These are phyloP conservation scores for Rubroshorea leprosula DNA, from an alignment of 345 rosid species.

Conservation along the genomic window DNA sequence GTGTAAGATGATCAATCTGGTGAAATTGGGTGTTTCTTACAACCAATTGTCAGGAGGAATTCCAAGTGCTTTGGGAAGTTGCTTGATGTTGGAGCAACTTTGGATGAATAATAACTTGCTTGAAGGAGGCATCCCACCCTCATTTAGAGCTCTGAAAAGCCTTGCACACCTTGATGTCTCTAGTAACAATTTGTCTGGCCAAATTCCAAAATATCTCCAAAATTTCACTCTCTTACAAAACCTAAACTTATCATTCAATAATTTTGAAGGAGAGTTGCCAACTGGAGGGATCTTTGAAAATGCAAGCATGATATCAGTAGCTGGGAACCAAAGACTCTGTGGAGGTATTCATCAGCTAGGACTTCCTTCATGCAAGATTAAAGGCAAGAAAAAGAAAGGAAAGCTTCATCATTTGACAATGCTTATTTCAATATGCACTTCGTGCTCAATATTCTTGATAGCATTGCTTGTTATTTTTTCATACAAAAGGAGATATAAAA, in stretches of 20 bases:
- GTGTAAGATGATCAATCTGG: background rate
- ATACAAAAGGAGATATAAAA: no score
- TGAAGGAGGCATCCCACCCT: conserved; percentile 11
- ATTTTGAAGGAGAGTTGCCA: conserved; percentile 23
- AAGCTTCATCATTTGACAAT: no score
- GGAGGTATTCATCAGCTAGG: conserved; percentile 9
- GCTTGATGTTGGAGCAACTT: conserved; percentile 13
- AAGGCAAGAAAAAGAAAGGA: no score
- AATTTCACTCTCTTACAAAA: background rate
- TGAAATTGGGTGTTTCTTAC: background rate
- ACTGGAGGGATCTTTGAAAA: conserved; percentile 17
- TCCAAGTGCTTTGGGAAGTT: background rate
- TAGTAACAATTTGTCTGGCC: conserved; percentile 13
- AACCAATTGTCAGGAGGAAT: conserved; percentile 6
- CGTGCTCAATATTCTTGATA: no score
- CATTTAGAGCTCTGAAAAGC: background rate
- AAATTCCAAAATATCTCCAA: conserved; percentile 15
- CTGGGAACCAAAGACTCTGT: conserved; percentile 20
- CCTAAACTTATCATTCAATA: conserved; percentile 23
- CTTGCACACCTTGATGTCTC: conserved; percentile 2
- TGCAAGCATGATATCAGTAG: conserved; percentile 9
- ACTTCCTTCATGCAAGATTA: background rate
- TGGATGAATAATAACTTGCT: background rate
- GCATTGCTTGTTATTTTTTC: no score
- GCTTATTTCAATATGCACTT: no score